Evolutionary conservation across 768 basidiomycete genomes (phyloP).

Genomic region (Filobasidium wieringae): DNA sequence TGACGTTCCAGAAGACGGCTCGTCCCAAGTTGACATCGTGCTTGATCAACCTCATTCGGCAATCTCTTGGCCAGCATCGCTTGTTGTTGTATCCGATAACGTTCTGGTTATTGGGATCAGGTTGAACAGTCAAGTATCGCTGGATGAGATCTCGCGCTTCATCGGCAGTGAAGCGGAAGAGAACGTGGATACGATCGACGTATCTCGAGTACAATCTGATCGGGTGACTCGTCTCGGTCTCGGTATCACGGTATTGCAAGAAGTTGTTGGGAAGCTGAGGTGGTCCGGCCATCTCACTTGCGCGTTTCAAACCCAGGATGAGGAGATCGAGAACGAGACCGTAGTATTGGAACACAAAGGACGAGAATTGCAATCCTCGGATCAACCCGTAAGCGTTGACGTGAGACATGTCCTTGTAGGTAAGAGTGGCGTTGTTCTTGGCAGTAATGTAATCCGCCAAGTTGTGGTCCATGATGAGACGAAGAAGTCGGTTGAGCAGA

Average conservation of each 20-base stretch:
- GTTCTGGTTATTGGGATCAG: conserved; percentile 96
- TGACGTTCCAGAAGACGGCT: conserved; percentile 99
- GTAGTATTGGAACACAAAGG: conserved; percentile 98
- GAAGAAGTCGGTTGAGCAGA: conserved; percentile 82
- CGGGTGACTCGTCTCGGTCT: conserved; percentile 93
- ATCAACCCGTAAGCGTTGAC: conserved; percentile 95
- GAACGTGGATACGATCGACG: conserved; percentile 83
- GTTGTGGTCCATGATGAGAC: conserved; percentile 96
- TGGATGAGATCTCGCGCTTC: conserved; percentile 96
- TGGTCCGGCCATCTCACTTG: conserved; percentile 97
- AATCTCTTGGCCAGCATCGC: conserved; percentile 97
- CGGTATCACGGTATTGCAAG: conserved; percentile 87
- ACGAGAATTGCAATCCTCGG: conserved; percentile 93
- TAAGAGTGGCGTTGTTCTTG: conserved; percentile 91
- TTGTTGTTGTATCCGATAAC: conserved; percentile 99
- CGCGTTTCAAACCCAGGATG: conserved; percentile 91
- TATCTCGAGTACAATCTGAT: conserved; percentile 96
- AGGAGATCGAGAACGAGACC: conserved; percentile 89
- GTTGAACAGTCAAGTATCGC: conserved; percentile 90
- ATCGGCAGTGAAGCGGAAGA: conserved; percentile 95
- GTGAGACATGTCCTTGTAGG: conserved; percentile 97
- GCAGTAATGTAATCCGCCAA: conserved; percentile 97
- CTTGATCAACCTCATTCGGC: conserved; percentile 97
- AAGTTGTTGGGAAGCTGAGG: conserved; percentile 97
- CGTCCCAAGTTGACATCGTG: conserved; percentile 98